These are phyloP conservation scores for Alnus rubra DNA, from an alignment of 306 rosid species.

Conservation along the genomic window DNA sequence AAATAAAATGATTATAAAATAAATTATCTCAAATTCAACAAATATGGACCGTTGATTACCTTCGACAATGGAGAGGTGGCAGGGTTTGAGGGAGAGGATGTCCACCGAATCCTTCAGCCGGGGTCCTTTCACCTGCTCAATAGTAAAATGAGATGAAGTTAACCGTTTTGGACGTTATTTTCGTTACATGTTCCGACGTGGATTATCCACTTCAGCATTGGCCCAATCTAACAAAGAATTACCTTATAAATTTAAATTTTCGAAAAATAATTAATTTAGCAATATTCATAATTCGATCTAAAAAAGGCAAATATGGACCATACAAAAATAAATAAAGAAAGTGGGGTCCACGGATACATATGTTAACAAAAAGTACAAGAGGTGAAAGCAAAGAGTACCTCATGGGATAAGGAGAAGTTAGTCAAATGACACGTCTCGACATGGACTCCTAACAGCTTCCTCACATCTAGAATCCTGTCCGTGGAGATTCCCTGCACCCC, in stretches of 20 bases:
- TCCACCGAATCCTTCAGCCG: constrained; percentile 75
- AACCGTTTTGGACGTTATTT: constrained; percentile 7
- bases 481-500: constrained; percentile 75
- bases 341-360: neutral
- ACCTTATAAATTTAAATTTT: too few species aligned
- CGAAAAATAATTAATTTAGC: neutral
- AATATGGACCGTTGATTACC: constrained; percentile 43
- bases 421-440: constrained; percentile 87
- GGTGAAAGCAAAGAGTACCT: constrained; percentile 36
- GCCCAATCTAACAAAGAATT: too few species aligned
- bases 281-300: too few species aligned
- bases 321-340: neutral
- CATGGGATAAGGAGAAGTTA: constrained; percentile 75
- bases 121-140: constrained; percentile 70
- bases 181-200: too few species aligned
- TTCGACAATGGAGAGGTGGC: constrained; percentile 67
- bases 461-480: constrained; percentile 80
- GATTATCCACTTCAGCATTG: too few species aligned
- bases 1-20: too few species aligned
- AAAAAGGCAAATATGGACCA: neutral
- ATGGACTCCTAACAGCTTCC: constrained; percentile 76
- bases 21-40: too few species aligned
- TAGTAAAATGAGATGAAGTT: neutral
- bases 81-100: constrained; percentile 77
- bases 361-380: neutral